Conservation (phyloP, 441 rosid species). For the Arabidopsis hybrid region DNA sequence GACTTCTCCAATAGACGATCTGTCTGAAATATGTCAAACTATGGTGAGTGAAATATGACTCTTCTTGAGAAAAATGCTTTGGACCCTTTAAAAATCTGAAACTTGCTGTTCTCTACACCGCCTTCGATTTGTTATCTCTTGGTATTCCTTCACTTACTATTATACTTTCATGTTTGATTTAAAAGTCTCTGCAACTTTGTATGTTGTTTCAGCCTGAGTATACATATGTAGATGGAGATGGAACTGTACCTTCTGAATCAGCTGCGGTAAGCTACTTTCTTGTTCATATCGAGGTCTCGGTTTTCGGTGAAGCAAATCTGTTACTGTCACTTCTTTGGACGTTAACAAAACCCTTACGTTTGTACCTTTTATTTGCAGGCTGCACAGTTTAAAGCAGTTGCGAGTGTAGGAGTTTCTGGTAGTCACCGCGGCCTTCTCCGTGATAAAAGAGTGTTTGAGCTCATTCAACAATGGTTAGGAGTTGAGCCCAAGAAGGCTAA, state of each 20-base stretch:
- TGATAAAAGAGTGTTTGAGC: slow-evolving; percentile 58
- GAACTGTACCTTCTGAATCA: slow-evolving; percentile 90
- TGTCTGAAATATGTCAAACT: slow-evolving; percentile 84
- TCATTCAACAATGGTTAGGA: slow-evolving; percentile 74
- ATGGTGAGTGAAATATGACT: slow-evolving; percentile 56
- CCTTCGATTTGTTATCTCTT: neutral
- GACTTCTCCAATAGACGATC: slow-evolving; percentile 72
- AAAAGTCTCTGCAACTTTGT: slow-evolving; percentile 5
- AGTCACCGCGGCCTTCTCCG: slow-evolving; percentile 69
- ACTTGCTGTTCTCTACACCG: neutral
- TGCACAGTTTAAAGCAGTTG: slow-evolving; percentile 65
- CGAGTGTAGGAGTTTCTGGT: slow-evolving; percentile 68
- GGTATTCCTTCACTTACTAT: slow-evolving; percentile 10
- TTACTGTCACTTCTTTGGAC: slow-evolving; percentile 7
- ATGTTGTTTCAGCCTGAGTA: slow-evolving; percentile 68
- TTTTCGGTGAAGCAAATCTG: slow-evolving; percentile 23
- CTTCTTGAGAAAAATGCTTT: slow-evolving; percentile 15
- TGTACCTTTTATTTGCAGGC: slow-evolving; percentile 50
- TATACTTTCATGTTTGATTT: neutral
- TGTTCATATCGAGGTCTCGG: slow-evolving; percentile 12
- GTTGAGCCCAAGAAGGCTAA: slow-evolving; percentile 51
- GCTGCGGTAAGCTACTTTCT: slow-evolving; percentile 58
- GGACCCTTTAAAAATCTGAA: neutral
- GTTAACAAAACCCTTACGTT: slow-evolving; percentile 4
- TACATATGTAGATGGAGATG: slow-evolving; percentile 87